phyloP scores from a whole-genome alignment of 305 asterid genomes.

The Fraxinus xanthoxyloides region DNA sequence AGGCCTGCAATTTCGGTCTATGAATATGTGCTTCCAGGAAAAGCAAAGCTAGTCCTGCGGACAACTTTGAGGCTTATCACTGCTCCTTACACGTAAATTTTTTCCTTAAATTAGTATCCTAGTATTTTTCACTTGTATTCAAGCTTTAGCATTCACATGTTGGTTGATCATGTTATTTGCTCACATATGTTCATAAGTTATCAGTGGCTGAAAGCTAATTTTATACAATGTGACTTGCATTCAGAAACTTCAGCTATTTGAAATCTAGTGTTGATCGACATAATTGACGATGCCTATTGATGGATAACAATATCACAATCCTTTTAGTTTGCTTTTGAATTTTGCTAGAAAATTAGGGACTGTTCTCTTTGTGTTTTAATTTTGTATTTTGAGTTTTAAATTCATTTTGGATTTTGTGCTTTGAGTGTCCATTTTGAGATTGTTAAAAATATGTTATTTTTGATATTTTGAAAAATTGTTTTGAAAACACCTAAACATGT shows the following conservation, averaged over 20 bases:
- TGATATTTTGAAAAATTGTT: too few species aligned
- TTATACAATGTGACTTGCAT: background rate
- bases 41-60: constrained; percentile 1
- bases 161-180: background rate
- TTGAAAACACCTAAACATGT: too few species aligned
- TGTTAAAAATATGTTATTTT: too few species aligned
- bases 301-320: background rate
- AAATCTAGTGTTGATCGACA: background rate
- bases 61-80: background rate
- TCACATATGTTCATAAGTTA: background rate
- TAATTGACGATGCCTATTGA: background rate
- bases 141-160: background rate
- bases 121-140: background rate
- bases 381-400: too few species aligned
- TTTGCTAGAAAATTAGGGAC: background rate
- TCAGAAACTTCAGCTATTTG: background rate
- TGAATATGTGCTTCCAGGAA: constrained; percentile 13
- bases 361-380: too few species aligned
- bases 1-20: constrained; percentile 35
- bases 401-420: too few species aligned
- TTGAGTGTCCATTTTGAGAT: too few species aligned
- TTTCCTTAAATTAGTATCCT: background rate
- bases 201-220: background rate
- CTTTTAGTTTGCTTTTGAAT: background rate
- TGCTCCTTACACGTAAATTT: constrained; percentile 18